Base-by-base conservation (phyloP, 257 asterid species). In the Ophiorrhiza pumila region DNA sequence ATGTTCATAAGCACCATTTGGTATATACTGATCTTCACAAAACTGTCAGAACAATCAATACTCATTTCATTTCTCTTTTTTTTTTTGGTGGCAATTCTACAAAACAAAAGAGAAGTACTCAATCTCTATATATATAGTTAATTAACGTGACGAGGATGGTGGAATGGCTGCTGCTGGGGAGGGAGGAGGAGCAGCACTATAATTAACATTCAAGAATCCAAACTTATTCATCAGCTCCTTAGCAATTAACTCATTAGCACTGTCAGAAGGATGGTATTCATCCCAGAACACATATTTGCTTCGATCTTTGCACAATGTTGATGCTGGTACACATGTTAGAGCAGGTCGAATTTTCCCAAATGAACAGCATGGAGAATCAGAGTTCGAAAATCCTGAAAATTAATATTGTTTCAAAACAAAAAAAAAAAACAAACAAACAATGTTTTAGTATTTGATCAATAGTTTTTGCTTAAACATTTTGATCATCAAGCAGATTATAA, bases 251-350 rank as follows among this genome's bases (percentile, higher is more conserved):
- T 88, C 78, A 55, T 89, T 93, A 14, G 97, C 98, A 4, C 78
- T 73, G 53, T 93, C 98, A 1, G 94, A 84, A 4, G 98, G 98
- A 49, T 93, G 98, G 23, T 93, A 91, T 65, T 93, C 97, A 65
- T 93, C 97, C 98, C 98, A 91, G 39, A 93, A 93, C 76, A 93
- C 92, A 65, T 91, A 91, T 80, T 93, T 91, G 86, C 96, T 93
- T 66, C 98, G 78, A 58, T 93, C 98, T 56, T 78, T 88, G 78
- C 98, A 91, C 79, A 89, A 25, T 0, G 80, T 68, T 8, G 98
- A 91, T 5, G 93, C 96, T 7, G 98, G 98, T 6, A 81, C 34
- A 41, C 98, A 93, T 1, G 98, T 93, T 4, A 93, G 84, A 5
- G 98, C 97, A 15, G 97, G 98, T 47, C 96, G 79, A 3, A 93